Conservation (phyloP, 306 rosid species). For the Malus sylvestris region DNA sequence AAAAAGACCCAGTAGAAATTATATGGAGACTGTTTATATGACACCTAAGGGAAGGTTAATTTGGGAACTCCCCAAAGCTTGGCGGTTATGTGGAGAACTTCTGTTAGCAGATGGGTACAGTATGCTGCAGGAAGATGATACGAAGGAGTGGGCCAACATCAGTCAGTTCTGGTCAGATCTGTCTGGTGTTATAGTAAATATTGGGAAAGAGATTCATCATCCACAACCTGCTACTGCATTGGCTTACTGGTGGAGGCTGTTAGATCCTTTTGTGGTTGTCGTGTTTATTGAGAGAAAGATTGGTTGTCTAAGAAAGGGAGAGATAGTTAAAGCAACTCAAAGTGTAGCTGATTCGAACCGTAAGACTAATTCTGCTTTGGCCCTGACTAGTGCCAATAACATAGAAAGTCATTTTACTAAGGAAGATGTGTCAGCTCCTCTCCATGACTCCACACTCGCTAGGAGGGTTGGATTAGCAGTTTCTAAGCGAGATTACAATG, state of each 20-base stretch:
- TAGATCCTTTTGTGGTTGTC: constrained; percentile 80
- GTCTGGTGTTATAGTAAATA: constrained; percentile 41
- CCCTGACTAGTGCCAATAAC: constrained; percentile 10
- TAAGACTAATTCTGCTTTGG: constrained; percentile 23
- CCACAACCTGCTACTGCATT: constrained; percentile 34
- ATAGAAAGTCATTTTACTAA: constrained; percentile 11
- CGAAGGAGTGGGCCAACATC: constrained; percentile 61
- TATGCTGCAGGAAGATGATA: constrained; percentile 26
- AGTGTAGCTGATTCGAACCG: constrained; percentile 31
- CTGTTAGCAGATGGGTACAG: constrained; percentile 43
- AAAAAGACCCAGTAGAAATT: constrained; percentile 61
- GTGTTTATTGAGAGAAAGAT: constrained; percentile 64
- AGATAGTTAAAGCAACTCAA: constrained; percentile 50
- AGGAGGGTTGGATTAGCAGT: constrained; percentile 20
- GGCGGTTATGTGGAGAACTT: constrained; percentile 77
- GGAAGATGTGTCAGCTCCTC: constrained; percentile 25
- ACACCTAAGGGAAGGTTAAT: constrained; percentile 72
- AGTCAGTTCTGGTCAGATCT: constrained; percentile 74
- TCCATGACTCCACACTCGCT: constrained; percentile 22
- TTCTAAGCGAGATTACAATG: constrained; percentile 23
- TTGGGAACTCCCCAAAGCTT: constrained; percentile 78
- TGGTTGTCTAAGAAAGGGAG: constrained; percentile 80
- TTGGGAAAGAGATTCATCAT: constrained; percentile 45
- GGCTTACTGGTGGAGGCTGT: constrained; percentile 68
- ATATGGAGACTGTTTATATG: constrained; percentile 59